Conservation (phyloP, 129 eudicot species). For the Arctium lappa region DNA sequence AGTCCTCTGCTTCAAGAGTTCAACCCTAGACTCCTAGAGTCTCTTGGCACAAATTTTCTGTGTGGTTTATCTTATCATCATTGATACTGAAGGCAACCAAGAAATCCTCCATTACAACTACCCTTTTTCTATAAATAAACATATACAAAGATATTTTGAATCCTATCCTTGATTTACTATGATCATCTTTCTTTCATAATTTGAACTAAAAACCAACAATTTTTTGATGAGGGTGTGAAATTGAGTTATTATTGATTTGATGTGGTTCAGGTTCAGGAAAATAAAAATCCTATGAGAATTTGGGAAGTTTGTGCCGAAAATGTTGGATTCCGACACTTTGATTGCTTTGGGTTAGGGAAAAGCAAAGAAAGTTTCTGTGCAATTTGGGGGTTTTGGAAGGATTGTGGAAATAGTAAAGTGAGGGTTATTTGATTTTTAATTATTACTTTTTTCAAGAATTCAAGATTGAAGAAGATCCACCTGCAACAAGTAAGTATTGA, state of each 20-base stretch:
- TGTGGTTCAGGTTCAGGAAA: background rate
- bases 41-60: no score
- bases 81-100: no score
- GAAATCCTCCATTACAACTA: slow-evolving; percentile 26
- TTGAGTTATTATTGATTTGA: background rate
- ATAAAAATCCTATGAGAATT: background rate
- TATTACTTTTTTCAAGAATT: slow-evolving; percentile 12
- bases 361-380: slow-evolving; percentile 26
- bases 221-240: background rate
- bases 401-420: slow-evolving; percentile 30
- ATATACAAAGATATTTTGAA: background rate
- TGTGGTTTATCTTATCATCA: no score
- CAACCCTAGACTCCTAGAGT: no score
- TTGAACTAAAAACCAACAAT: background rate
- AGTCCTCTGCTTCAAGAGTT: no score
- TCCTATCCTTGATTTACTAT: slow-evolving; percentile 10
- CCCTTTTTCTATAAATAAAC: slow-evolving; percentile 26
- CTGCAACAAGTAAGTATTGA: slow-evolving; percentile 33
- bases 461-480: slow-evolving; percentile 22
- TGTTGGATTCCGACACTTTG: slow-evolving; percentile 29
- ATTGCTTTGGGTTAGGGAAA: slow-evolving; percentile 37
- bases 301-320: slow-evolving; percentile 23
- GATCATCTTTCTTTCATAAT: background rate
- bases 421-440: background rate
- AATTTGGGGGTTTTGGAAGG: slow-evolving; percentile 25